phyloP scores from a whole-genome alignment of 176 grass and related monocot genomes.

The Calamus simplicifolius region DNA sequence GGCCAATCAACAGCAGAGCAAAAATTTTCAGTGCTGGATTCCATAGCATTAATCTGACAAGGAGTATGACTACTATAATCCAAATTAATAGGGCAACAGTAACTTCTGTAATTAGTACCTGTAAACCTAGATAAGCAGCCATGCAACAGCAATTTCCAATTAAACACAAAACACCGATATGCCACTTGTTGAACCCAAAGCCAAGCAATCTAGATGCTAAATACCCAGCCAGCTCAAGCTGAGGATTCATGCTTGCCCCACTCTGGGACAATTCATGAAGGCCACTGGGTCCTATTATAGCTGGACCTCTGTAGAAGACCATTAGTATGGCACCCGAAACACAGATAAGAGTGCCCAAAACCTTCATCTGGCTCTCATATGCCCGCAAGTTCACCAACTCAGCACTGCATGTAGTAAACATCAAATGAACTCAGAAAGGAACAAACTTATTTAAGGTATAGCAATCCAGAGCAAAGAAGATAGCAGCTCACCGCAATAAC shows the following conservation, averaged over 20 bases:
- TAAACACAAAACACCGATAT: conserved; percentile 70
- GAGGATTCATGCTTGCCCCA: conserved; percentile 2
- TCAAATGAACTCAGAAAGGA: neutral
- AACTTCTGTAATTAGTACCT: conserved; percentile 32
- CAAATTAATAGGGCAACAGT: too few relatives aligned
- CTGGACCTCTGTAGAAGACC: conserved; percentile 70
- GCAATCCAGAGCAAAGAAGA: neutral
- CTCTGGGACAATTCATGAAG: conserved; percentile 4
- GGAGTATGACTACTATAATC: too few relatives aligned
- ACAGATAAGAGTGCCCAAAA: conserved; percentile 58
- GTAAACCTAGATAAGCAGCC: conserved; percentile 82
- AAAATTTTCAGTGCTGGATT: too few relatives aligned
- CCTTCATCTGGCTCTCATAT: conserved; percentile 54
- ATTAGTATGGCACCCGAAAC: conserved; percentile 63
- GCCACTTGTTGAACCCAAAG: conserved; percentile 40
- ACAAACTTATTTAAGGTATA: neutral
- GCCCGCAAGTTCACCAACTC: conserved; percentile 58
- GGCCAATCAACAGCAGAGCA: too few relatives aligned
- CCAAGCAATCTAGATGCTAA: conserved; percentile 12
- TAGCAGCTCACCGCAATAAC: conserved; percentile 29
- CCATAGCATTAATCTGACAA: too few relatives aligned
- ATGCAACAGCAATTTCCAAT: conserved; percentile 78
- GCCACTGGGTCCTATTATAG: conserved; percentile 46
- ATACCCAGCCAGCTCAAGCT: conserved; percentile 24
- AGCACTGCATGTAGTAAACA: conserved; percentile 22